Percentiles rank a stretch among this genome's conserved stretches.
These are phyloP conservation scores for Ensete ventricosum DNA, from an alignment of 176 grass and related monocot species.

Conservation along the genomic window DNA sequence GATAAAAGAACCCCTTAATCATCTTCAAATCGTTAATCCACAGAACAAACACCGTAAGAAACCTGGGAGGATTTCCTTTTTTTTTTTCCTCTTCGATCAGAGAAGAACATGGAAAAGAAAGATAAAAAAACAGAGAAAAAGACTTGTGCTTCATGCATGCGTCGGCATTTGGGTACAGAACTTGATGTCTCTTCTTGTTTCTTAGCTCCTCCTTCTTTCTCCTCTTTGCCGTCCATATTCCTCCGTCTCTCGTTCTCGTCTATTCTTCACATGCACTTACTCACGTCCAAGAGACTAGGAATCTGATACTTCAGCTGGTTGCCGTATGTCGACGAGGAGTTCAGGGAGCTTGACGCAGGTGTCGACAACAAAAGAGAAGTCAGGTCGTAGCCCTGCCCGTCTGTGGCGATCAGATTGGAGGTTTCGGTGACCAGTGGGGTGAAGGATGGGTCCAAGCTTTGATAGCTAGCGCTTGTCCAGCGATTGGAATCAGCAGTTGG, in stretches of 20 bases:
- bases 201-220: too few species aligned
- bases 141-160: too few species aligned
- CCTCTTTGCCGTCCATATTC: background rate
- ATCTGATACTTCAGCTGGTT: constrained; percentile 25
- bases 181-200: too few species aligned
- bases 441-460: constrained; percentile 15
- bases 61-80: too few species aligned
- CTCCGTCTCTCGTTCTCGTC: background rate
- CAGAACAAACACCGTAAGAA: too few species aligned
- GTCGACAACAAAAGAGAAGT: constrained; percentile 45
- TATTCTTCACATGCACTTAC: constrained; percentile 21
- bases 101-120: too few species aligned
- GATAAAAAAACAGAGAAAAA: too few species aligned
- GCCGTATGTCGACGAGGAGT: constrained; percentile 2
- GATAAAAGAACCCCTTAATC: too few species aligned
- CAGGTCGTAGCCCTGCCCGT: constrained; percentile 25
- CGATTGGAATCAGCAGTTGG: constrained; percentile 15
- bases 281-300: constrained; percentile 20
- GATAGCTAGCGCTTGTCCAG: background rate
- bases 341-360: constrained; percentile 40
- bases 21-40: too few species aligned
- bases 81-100: too few species aligned
- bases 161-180: too few species aligned
- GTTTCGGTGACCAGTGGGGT: constrained; percentile 28
- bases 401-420: constrained; percentile 32